Conservation (phyloP, 352 stramenopile genomes). For the Phytophthora cactorum region DNA sequence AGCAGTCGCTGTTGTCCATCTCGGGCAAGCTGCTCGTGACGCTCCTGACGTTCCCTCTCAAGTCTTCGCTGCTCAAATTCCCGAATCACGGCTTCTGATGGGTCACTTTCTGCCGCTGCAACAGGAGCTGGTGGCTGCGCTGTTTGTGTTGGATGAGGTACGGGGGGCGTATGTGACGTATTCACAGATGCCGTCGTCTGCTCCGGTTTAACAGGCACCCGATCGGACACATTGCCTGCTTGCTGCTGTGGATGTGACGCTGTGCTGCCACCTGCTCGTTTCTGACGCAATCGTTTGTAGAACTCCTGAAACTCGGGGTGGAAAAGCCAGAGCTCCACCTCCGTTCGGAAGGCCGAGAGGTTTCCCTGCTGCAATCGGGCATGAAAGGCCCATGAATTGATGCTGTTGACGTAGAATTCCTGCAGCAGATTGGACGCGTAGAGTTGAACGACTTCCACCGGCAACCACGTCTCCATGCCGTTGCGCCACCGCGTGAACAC, state of each 20-base stretch:
- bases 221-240: neutral
- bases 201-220: constrained; percentile 38
- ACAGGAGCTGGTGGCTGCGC: neutral
- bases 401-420: constrained; percentile 78
- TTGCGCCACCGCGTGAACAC: constrained; percentile 74
- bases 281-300: constrained; percentile 50
- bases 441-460: constrained; percentile 60
- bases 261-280: constrained; percentile 10
- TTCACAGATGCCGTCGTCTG: constrained; percentile 1
- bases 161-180: neutral
- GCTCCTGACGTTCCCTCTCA: constrained; percentile 32
- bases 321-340: constrained; percentile 79
- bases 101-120: constrained; percentile 4
- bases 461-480: constrained; percentile 71
- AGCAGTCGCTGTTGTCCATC: constrained; percentile 12
- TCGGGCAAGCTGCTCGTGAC: constrained; percentile 23
- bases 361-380: constrained; percentile 49
- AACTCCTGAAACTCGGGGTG: constrained; percentile 73
- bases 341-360: constrained; percentile 50
- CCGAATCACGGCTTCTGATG: constrained; percentile 32
- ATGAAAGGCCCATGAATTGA: constrained; percentile 78
- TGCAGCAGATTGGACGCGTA: constrained; percentile 56
- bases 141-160: constrained; percentile 1
- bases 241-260: constrained; percentile 20
- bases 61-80: constrained; percentile 42